These are phyloP conservation scores for barley (Hordeum vulgare) DNA, from an alignment of 176 grass and related monocot species.

Conservation along the genomic window MorexV3_pseudomolecules_assembly NC_058524.1:544989804-544990303, in stretches of 20 bases:
- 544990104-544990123: background rate
- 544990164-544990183: background rate
- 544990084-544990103: background rate
- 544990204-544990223: background rate
- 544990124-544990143: constrained; percentile 19
- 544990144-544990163: background rate
- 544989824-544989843: constrained; percentile 26
- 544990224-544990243: background rate
- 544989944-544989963: background rate
- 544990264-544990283: background rate
- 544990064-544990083: constrained; percentile 36
- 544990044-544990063: background rate
- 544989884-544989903: constrained; percentile 39
- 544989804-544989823: constrained; percentile 77
- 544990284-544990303: background rate
- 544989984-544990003: background rate
- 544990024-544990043: constrained; percentile 15
- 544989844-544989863: constrained; percentile 35
- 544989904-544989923: too few species aligned
- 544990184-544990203: constrained; percentile 10
- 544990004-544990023: background rate
- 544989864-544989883: constrained; percentile 14
- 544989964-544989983: background rate
- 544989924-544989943: background rate
- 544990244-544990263: background rate